Percentiles rank a stretch among this genome's conserved stretches.
Conservation (phyloP, 208 protist genomes). For the Acanthamoeba quina region DNA sequence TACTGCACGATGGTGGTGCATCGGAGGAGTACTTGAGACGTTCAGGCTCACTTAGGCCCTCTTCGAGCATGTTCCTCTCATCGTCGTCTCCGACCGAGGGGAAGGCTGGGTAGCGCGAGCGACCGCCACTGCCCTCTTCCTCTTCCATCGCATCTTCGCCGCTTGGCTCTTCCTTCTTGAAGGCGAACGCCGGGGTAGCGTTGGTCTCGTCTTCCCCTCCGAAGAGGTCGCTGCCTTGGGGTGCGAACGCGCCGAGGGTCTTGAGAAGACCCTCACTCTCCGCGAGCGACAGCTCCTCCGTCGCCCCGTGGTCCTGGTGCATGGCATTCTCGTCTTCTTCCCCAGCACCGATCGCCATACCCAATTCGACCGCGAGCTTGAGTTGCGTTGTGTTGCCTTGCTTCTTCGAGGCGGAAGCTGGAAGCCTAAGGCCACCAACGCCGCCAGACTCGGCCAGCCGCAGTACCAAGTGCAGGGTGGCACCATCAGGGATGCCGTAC, state of each 20-base stretch:
- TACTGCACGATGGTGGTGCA: neutral
- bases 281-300: neutral
- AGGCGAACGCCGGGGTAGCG: neutral
- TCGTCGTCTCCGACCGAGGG: neutral
- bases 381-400: neutral
- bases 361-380: neutral
- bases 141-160: conserved; percentile 1
- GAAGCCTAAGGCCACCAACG: neutral
- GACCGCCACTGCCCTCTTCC: neutral
- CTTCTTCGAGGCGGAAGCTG: neutral
- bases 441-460: neutral
- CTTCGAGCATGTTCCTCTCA: neutral
- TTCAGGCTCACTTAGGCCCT: neutral
- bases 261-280: conserved; percentile 10
- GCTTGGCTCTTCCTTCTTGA: neutral
- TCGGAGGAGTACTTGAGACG: neutral
- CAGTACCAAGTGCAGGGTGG: neutral
- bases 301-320: neutral
- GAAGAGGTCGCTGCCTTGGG: neutral
- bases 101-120: neutral
- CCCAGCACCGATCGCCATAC: neutral
- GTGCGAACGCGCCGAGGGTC: neutral
- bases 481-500: neutral
- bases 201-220: neutral
- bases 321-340: neutral